A percentile compares a stretch with the other conserved stretches of the same genome.
These are phyloP conservation scores for Apiotrichum laibachii DNA, from an alignment of 1,284 basidiomycete species.

Conservation along the genomic window DNA sequence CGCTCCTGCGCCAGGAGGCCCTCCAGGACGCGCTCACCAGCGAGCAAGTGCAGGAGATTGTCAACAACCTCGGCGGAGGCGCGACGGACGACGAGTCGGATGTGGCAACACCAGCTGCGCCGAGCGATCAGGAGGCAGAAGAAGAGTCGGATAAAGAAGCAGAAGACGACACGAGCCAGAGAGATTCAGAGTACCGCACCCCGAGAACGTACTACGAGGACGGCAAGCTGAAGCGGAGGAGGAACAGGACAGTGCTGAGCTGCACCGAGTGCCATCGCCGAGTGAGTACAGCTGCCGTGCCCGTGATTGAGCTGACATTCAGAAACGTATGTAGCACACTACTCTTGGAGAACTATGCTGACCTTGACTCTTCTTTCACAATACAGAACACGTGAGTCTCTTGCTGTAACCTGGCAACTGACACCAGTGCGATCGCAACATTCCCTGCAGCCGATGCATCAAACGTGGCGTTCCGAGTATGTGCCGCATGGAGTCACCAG, in stretches of 20 bases:
- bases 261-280: slow-evolving; percentile 49
- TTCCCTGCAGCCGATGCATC: slow-evolving; percentile 49
- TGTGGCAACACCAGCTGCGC: neutral
- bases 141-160: slow-evolving; percentile 8
- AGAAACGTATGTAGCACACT: slow-evolving; percentile 36
- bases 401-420: slow-evolving; percentile 8
- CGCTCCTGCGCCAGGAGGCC: slow-evolving; percentile 16
- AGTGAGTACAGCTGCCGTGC: slow-evolving; percentile 27
- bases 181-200: slow-evolving; percentile 15
- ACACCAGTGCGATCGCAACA: slow-evolving; percentile 47
- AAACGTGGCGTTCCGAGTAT: slow-evolving; percentile 47
- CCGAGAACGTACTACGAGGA: slow-evolving; percentile 25
- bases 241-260: slow-evolving; percentile 48
- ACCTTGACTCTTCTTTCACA: slow-evolving; percentile 3
- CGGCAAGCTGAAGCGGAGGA: slow-evolving; percentile 36
- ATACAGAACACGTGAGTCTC: slow-evolving; percentile 41
- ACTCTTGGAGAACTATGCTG: slow-evolving; percentile 5
- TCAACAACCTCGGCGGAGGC: slow-evolving; percentile 24
- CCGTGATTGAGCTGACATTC: slow-evolving; percentile 1
- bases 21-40: slow-evolving; percentile 27
- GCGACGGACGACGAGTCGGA: slow-evolving; percentile 8
- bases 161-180: slow-evolving; percentile 10
- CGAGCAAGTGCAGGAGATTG: slow-evolving; percentile 38
- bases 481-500: slow-evolving; percentile 47
- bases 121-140: neutral